phyloP scores from a whole-genome alignment of 176 grass and related monocot genomes.

The Oryza rufipogon region DNA sequence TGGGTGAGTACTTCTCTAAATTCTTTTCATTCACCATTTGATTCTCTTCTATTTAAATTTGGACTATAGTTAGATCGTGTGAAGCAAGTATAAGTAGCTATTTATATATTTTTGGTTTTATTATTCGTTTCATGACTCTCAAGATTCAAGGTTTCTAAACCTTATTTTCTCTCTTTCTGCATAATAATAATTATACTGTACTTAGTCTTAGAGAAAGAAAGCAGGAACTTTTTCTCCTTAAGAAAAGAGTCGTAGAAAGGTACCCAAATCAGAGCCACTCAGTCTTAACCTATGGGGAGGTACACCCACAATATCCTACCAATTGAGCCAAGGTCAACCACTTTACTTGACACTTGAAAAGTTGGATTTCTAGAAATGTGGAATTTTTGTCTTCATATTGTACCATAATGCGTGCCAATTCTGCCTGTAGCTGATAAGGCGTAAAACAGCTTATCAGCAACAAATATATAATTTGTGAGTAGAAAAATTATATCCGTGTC shows the following conservation, averaged over 20 bases:
- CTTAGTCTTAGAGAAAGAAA: background rate
- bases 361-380: background rate
- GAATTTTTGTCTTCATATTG: background rate
- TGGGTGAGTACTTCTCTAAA: conserved; percentile 38
- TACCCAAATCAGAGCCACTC: background rate
- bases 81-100: background rate
- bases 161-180: background rate
- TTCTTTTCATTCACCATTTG: background rate
- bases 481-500: no score
- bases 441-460: no score
- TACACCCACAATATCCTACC: background rate
- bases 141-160: background rate
- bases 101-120: no score
- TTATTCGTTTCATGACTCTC: no score
- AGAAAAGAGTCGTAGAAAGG: background rate
- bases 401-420: background rate
- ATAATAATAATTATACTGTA: background rate
- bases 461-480: no score
- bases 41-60: background rate
- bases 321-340: background rate
- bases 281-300: background rate
- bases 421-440: no score
- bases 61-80: background rate
- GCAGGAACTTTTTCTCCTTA: background rate
- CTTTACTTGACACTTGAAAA: background rate